A percentile compares a stretch with the other conserved stretches of the same genome.
Conservation (phyloP, 352 stramenopile species). For the Pythium aquatile region DNA sequence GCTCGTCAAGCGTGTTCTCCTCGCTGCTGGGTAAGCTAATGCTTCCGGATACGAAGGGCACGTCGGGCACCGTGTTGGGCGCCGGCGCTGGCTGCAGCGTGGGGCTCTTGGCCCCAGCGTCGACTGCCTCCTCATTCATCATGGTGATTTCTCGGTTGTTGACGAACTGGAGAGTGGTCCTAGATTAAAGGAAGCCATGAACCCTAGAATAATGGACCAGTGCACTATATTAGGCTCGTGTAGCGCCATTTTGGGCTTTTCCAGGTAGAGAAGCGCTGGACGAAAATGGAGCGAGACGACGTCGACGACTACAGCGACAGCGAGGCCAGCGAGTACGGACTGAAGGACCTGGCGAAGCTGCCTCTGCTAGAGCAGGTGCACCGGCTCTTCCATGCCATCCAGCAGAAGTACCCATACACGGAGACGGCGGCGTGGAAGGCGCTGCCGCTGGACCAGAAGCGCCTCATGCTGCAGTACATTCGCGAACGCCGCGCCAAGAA, state of each 20-base stretch:
- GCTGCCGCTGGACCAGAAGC: constrained; percentile 75
- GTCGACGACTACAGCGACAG: constrained; percentile 21
- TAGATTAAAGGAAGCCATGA: background rate
- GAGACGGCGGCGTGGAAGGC: constrained; percentile 79
- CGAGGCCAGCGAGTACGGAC: constrained; percentile 64
- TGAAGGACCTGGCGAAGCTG: constrained; percentile 58
- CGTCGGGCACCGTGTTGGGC: constrained; percentile 16
- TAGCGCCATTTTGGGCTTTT: background rate
- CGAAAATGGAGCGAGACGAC: constrained; percentile 6
- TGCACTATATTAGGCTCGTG: background rate
- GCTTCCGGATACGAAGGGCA: constrained; percentile 65
- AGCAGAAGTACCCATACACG: constrained; percentile 80
- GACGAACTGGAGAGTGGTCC: background rate
- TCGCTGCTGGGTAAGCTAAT: constrained; percentile 75
- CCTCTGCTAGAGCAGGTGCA: constrained; percentile 85
- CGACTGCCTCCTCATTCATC: constrained; percentile 25
- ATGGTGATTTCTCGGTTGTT: constrained; percentile 6
- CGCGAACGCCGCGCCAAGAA: constrained; percentile 49
- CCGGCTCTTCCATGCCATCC: constrained; percentile 81
- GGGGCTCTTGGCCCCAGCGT: constrained; percentile 18
- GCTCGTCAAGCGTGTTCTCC: constrained; percentile 86
- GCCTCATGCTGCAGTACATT: constrained; percentile 81
- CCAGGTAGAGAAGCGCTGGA: constrained; percentile 12
- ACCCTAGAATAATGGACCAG: background rate
- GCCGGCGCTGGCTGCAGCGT: constrained; percentile 12